A percentile compares a stretch with the other conserved stretches of the same genome.
These are phyloP conservation scores for Exophiala oligosperma DNA, from an alignment of 2,329 filamentous ascomycete species.

Conservation along the genomic window DNA sequence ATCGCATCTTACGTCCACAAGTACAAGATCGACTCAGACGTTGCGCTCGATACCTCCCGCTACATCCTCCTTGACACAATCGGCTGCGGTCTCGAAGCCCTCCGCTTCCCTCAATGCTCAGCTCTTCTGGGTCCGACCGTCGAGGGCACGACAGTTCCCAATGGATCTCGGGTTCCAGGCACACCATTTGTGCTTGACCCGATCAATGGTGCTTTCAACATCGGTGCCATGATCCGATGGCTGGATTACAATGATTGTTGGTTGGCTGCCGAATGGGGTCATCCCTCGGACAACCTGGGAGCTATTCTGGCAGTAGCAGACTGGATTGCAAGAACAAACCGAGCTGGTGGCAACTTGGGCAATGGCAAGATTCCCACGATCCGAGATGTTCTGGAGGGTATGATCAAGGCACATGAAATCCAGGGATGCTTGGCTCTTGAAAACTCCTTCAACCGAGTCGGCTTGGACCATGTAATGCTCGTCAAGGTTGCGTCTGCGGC, in stretches of 20 bases:
- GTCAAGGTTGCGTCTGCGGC: conserved; percentile 97
- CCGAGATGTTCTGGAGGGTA: conserved; percentile 88
- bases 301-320: conserved; percentile 95
- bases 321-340: conserved; percentile 94
- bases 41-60: conserved; percentile 94
- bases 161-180: conserved; percentile 86
- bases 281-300: conserved; percentile 96
- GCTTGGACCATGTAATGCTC: conserved; percentile 93
- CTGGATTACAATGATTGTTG: conserved; percentile 99
- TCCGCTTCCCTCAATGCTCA: conserved; percentile 93
- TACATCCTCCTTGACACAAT: conserved; percentile 97
- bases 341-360: conserved; percentile 73
- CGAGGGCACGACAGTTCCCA: conserved; percentile 84
- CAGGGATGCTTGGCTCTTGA: conserved; percentile 95
- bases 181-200: conserved; percentile 94
- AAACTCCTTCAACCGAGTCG: conserved; percentile 99
- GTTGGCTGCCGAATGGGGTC: conserved; percentile 98
- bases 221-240: conserved; percentile 98
- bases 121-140: conserved; percentile 93
- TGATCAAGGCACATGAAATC: conserved; percentile 99
- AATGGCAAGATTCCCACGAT: conserved; percentile 80
- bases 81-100: conserved; percentile 91
- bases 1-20: conserved; percentile 95
- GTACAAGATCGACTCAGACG: conserved; percentile 83
- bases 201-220: conserved; percentile 96